Evolutionary conservation across 1,139 yeast species (phyloP).

Genomic region (Suhomyces bokatorum): DNA sequence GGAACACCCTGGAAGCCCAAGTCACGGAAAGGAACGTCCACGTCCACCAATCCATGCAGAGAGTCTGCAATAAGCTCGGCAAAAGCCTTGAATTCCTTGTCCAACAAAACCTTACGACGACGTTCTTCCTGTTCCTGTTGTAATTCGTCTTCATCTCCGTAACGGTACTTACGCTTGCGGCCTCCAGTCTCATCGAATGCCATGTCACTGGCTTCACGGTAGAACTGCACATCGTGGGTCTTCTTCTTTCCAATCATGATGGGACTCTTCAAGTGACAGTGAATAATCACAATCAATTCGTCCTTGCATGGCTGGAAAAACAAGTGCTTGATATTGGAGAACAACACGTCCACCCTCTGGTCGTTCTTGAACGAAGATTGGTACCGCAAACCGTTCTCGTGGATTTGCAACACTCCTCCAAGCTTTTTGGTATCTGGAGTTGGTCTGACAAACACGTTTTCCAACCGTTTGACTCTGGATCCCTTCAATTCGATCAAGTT

Average conservation of each 20-base stretch:
- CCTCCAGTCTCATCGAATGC: constrained; percentile 98
- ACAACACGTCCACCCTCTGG: constrained; percentile 83
- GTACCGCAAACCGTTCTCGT: constrained; percentile 94
- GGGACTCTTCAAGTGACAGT: constrained; percentile 89
- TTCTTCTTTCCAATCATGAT: constrained; percentile 95
- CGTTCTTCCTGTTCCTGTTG: constrained; percentile 99
- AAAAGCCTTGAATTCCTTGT: constrained; percentile 86
- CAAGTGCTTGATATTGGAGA: constrained; percentile 87
- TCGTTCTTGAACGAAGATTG: constrained; percentile 81
- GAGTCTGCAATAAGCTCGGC: constrained; percentile 91
- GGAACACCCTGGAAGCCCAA: constrained; percentile 98
- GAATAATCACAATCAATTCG: constrained; percentile 89
- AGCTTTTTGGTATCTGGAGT: constrained; percentile 95
- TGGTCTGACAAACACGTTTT: constrained; percentile 88
- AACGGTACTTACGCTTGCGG: constrained; percentile 82
- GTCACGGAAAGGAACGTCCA: constrained; percentile 94
- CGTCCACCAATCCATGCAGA: constrained; percentile 75
- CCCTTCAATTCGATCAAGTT: constrained; percentile 76
- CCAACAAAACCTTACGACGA: constrained; percentile 83
- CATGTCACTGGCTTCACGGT: constrained; percentile 95
- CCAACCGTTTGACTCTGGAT: constrained; percentile 81
- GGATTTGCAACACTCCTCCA: constrained; percentile 88
- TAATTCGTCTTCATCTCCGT: constrained; percentile 97
- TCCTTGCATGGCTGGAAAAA: constrained; percentile 97
- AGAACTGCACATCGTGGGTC: constrained; percentile 93